Evolutionary conservation across 2,329 filamentous ascomycete species (phyloP).

Genomic region (Pseudogymnoascus sp.): DNA sequence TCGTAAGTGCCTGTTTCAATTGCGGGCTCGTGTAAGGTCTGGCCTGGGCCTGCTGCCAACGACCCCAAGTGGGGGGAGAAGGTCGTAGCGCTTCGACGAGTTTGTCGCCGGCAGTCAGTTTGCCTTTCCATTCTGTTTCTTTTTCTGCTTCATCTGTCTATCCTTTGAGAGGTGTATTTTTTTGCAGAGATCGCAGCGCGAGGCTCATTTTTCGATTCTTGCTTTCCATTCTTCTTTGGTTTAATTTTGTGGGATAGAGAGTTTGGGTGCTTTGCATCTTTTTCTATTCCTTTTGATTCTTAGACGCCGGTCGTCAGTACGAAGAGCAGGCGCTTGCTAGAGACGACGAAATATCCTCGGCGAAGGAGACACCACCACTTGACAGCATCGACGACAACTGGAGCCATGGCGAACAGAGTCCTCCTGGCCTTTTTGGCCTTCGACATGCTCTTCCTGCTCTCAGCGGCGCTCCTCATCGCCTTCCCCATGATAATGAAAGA

Average conservation of each 20-base stretch:
- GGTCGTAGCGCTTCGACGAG: background rate
- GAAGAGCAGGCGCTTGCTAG: background rate
- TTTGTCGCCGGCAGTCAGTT: background rate
- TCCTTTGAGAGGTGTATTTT: background rate
- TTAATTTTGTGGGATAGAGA: background rate
- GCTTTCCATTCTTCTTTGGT: background rate
- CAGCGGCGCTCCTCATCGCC: constrained; percentile 43
- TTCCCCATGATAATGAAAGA: constrained; percentile 44
- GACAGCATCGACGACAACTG: background rate
- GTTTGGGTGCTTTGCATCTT: background rate
- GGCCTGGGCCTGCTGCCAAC: background rate
- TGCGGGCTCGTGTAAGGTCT: background rate
- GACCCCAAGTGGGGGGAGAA: background rate
- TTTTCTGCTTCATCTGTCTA: background rate
- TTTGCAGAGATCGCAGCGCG: background rate
- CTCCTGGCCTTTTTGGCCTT: constrained; percentile 43
- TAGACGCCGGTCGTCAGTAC: constrained; percentile 4
- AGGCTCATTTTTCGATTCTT: constrained; percentile 2
- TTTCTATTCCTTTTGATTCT: background rate
- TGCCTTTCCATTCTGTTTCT: background rate
- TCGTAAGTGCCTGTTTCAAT: constrained; percentile 6
- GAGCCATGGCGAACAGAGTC: constrained; percentile 42
- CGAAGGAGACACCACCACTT: background rate
- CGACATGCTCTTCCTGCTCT: constrained; percentile 44
- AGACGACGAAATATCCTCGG: background rate